Percentiles rank a stretch among this genome's conserved stretches.
Conservation (phyloP, 176 grass and related monocot genomes). For the Carex kokanica region DNA sequence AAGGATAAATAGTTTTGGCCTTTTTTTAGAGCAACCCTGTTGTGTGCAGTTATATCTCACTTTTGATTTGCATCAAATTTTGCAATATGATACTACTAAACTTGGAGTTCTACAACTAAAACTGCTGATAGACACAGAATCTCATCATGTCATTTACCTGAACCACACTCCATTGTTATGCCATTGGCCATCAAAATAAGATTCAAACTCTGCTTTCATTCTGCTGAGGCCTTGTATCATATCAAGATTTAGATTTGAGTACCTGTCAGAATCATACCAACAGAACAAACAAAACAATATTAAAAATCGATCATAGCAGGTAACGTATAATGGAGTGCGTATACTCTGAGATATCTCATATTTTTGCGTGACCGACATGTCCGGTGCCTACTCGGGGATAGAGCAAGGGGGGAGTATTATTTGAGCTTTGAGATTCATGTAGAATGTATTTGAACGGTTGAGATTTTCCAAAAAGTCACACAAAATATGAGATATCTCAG, state of each 20-base stretch:
- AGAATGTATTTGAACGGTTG: no score
- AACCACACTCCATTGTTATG: constrained; percentile 57
- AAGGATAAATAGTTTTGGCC: neutral
- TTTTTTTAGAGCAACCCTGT: neutral
- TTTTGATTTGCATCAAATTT: neutral
- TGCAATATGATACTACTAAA: neutral
- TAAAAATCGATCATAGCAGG: neutral
- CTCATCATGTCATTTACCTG: constrained; percentile 34
- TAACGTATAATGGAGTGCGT: neutral
- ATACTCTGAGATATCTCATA: no score
- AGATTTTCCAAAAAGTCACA: no score
- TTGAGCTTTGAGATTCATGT: no score
- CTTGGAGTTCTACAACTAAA: neutral
- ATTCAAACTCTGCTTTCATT: constrained; percentile 49
- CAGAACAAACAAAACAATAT: neutral
- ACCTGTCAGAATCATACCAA: neutral
- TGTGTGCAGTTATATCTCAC: neutral
- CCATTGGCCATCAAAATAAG: constrained; percentile 50
- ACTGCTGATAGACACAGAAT: neutral
- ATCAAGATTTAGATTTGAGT: constrained; percentile 15
- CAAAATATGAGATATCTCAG: no score
- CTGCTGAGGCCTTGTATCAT: constrained; percentile 36
- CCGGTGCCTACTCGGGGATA: no score
- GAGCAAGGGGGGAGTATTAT: no score
- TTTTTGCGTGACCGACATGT: no score